Evolutionary conservation across 768 basidiomycete genomes (phyloP), one percentile per base, ranked within the genome.

Genomic region (Tulasnella sp.): DNA sequence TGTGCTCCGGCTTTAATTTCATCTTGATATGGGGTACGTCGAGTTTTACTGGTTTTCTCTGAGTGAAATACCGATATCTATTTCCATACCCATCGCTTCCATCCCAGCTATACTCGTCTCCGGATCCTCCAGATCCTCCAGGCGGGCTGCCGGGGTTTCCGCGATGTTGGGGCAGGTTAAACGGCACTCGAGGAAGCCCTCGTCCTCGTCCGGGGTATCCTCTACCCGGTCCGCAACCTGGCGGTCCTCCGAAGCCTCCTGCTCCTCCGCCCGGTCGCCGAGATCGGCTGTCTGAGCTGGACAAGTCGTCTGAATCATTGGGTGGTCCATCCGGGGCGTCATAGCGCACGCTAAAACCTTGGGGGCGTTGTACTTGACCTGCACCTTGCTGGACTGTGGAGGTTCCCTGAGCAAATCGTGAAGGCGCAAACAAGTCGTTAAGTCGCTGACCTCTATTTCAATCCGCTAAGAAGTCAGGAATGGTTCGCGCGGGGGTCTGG

Each of bases 1-100:
- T 77, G 11, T 62, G 73, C 1, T 81, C 78, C 1, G 76, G 36
- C 62, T 80, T 79, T 32, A 81, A 65, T 59, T 81, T 80, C 19
- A 70, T 59, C 66, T 81, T 80, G 66, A 82, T 81, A 19, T 80
- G 78, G 0, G 77, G 73, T 64, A 77, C 72, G 14, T 62, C 67
- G 9, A 41, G 19, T 37, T 40, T 41, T 29, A 69, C 44, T n/a
- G 37, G 35, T 47, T 41, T 41, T 7, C 44, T 17, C 7, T 69
- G 22, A 2, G 32, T 32, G n/a, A n/a, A 40, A 14, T 65, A 65
- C n/a, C 63, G 22, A 65, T 26, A n/a, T 9, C 16, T n/a, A 32
- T 32, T n/a, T 62, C 62, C 63, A 2, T 40, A 3, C 8, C n/a
- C 34, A 14, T 65, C 63, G 2, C 34, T 19, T 7, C 63, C 63